Conservation (phyloP, 352 stramenopile genomes). For the Peronospora tabacina region DNA sequence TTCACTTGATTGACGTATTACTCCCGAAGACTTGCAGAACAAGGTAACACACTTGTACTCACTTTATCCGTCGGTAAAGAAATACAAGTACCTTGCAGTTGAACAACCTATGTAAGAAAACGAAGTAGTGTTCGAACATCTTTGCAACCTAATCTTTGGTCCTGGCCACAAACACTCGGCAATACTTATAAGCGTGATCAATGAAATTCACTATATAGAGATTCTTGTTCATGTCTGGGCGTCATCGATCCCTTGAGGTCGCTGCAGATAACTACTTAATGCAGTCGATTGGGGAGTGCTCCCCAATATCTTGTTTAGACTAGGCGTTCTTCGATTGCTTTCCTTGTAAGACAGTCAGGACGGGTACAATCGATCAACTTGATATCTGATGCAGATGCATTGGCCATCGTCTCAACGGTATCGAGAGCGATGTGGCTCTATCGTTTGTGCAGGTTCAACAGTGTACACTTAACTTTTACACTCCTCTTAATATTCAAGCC, state of each 20-base stretch:
- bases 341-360: slow-evolving; percentile 1
- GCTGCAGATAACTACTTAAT: slow-evolving; percentile 11
- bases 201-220: slow-evolving; percentile 14
- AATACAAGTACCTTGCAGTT: neutral
- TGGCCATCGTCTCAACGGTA: slow-evolving; percentile 6
- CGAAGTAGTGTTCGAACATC: neutral
- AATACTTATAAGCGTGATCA: neutral
- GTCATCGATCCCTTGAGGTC: slow-evolving; percentile 13
- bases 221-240: neutral
- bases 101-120: neutral
- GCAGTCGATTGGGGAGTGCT: slow-evolving; percentile 4
- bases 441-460: slow-evolving; percentile 3
- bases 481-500: neutral
- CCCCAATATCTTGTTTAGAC: slow-evolving; percentile 4
- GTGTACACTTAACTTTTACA: neutral
- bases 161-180: neutral
- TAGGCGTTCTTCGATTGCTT: slow-evolving; percentile 1
- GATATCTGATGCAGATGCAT: neutral
- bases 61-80: neutral
- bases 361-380: neutral
- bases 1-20: neutral
- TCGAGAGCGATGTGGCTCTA: neutral
- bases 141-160: neutral
- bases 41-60: neutral
- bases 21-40: neutral